Evolutionary conservation across 345 rosid genomes (phyloP), one percentile per base, ranked within the genome.

Genomic region (Syzygium oleosum): DNA sequence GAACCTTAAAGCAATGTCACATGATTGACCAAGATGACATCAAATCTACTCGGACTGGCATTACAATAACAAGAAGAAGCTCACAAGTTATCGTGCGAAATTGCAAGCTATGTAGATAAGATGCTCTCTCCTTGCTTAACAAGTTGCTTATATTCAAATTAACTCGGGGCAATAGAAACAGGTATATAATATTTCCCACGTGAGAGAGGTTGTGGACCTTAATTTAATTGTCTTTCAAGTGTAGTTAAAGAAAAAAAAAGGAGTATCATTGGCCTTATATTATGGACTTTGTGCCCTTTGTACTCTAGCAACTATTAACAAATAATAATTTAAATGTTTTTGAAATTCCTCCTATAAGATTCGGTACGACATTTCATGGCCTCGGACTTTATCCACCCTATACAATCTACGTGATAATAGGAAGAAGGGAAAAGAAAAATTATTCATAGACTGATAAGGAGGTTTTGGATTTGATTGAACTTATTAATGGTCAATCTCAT

Each of bases 1-100:
- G 49, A 29, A 84, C 38, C 86, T 84, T 51, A 84, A 84, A 84
- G 46, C 31, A 65, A 89, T 38, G 58, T 84, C 86, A 86, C 89
- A 86, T 54, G 56, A 56, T 63, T 78, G 52, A 88, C 84, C 84
- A 59, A 58, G 65, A 83, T 92, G 91, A 89, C 89, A 85, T 92
- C 92, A 89, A 55, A 88, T 41, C 49, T 49, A 53, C 89, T 87
- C 88, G 68, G 89, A 84, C 85, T 58, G 27, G 27, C 77, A 34
- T 41, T 54, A 31, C 63, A 55, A 85, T 31, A 31, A 85, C 19
- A 23, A 59, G 68, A n/a, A 38, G 83, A 38, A 73, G 49, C 83
- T 73, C 27, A 19, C 83, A 38, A 73, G 83, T 73, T 38, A 14
- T 65, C 79, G 79, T 38, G 83, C 49, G 21, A 11, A 43, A 38